Conservation (phyloP, 805 yeast genomes). For the Komagataella mondaviorum region DNA sequence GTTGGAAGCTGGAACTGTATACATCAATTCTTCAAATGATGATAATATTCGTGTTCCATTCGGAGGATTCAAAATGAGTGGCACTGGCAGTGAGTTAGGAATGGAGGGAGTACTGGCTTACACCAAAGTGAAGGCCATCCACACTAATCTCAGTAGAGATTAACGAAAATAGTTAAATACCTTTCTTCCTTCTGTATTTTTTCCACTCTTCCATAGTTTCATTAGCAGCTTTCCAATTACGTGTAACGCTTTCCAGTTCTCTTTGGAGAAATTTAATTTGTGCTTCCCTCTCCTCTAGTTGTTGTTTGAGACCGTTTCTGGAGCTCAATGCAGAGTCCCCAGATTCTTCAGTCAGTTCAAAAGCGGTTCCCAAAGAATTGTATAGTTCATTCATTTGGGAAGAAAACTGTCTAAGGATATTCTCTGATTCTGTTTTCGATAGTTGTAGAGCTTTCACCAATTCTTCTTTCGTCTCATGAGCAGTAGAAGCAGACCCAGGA, state of each 20-base stretch:
- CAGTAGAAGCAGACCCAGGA: background rate
- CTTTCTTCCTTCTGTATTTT: slow-evolving; percentile 5
- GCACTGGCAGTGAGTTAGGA: slow-evolving; percentile 74
- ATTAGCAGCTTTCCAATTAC: slow-evolving; percentile 13
- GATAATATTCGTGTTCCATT: slow-evolving; percentile 57
- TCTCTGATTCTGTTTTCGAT: background rate
- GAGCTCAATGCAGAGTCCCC: background rate
- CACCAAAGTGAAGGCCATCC: slow-evolving; percentile 65
- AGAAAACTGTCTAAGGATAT: background rate
- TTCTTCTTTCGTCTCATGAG: background rate
- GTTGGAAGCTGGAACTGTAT: slow-evolving; percentile 54
- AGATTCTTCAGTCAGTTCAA: background rate
- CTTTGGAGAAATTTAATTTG: slow-evolving; percentile 6
- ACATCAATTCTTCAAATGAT: slow-evolving; percentile 58
- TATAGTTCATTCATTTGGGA: background rate
- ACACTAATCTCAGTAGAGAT: slow-evolving; percentile 25
- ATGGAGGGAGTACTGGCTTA: slow-evolving; percentile 57
- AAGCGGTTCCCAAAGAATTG: background rate
- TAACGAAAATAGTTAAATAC: slow-evolving; percentile 1
- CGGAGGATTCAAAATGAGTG: slow-evolving; percentile 72
- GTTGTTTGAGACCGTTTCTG: background rate
- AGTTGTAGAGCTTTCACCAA: background rate
- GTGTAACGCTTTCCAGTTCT: slow-evolving; percentile 9
- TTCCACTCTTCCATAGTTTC: slow-evolving; percentile 15
- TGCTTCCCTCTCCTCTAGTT: slow-evolving; percentile 3